Evolutionary conservation across 2,329 filamentous ascomycete genomes (phyloP), one percentile per base, ranked within the genome.

Genomic region (Colletotrichum magnum): DNA sequence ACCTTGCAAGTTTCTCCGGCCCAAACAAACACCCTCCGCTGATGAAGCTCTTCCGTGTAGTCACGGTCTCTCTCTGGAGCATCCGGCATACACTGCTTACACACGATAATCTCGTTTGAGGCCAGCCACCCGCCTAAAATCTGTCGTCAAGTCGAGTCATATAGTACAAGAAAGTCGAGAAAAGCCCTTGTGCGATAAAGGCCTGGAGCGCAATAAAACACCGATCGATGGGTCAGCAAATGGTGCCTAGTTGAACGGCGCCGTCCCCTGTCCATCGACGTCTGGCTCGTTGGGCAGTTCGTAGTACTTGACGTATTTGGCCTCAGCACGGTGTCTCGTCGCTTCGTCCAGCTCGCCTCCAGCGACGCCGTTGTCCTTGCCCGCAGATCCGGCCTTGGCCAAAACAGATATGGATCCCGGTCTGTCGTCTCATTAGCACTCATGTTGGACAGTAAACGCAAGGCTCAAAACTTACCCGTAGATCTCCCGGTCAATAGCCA

Each of bases 401-500:
- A 82, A 73, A n/a, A 77, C 73, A 0, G 83, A 81, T 36, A 87
- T 77, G 1, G 86, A 87, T 1, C 79, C 68, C 24, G 86, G 86
- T 9, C 86, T 88, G 64, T 45, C 60, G 24, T 24, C 13, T 36
- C 26, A 39, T 56, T 43, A 70, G 53, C 21, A 24, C 13, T 7
- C 21, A 64, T 12, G 45, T 18, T 4, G 21, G 21, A 48, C 10
- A 21, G 18, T 26, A 32, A 10, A 41, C 1, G 16, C 41, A 45
- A 50, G 39, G 16, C n/a, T 51, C 12, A n/a, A 75, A n/a, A 75
- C 89, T 80, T 83, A 91, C 90, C 96, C 96, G 78, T 97, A 96
- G 69, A 98, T 89, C 79, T 97, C 93, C 51, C 91, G 89, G 77
- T 99, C 95, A 43, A 98, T 84, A 68, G 87, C 84, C 77, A 98